These are phyloP conservation scores for Hawksworthiomyces lignivorus DNA, from an alignment of 2,329 filamentous ascomycete genomes.

Conservation along the genomic window DNA sequence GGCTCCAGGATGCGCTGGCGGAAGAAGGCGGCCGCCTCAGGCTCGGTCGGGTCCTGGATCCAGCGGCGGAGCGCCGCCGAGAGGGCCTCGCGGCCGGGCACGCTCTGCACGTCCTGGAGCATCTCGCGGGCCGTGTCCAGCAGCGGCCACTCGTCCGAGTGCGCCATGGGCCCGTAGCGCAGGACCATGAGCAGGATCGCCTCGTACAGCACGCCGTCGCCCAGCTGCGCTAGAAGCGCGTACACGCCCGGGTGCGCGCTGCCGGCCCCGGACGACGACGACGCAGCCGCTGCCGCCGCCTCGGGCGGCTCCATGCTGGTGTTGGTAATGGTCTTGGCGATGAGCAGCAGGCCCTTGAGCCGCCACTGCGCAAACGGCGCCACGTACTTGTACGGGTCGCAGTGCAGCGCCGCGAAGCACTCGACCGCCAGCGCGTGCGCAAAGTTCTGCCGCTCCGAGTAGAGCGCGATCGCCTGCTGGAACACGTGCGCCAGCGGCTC, in stretches of 20 bases:
- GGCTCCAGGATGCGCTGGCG: slow-evolving; percentile 40
- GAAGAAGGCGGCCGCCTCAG: slow-evolving; percentile 39
- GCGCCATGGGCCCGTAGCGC: slow-evolving; percentile 32
- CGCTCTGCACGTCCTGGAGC: slow-evolving; percentile 39
- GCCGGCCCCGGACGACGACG: not conserved
- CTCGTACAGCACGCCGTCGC: slow-evolving; percentile 47
- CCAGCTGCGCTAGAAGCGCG: slow-evolving; percentile 32
- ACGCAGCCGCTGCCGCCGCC: not conserved
- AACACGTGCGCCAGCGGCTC: slow-evolving; percentile 41
- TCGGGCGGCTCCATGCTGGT: slow-evolving; percentile 30
- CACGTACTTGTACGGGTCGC: slow-evolving; percentile 42
- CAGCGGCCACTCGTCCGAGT: slow-evolving; percentile 39
- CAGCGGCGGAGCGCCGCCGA: slow-evolving; percentile 36
- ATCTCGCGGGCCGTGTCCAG: slow-evolving; percentile 35
- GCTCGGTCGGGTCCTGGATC: slow-evolving; percentile 30
- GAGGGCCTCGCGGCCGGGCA: slow-evolving; percentile 39
- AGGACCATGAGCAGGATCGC: slow-evolving; percentile 42
- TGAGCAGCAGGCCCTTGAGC: slow-evolving; percentile 41
- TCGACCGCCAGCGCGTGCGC: slow-evolving; percentile 36
- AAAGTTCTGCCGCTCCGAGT: slow-evolving; percentile 33
- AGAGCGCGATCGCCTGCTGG: slow-evolving; percentile 37
- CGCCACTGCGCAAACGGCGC: slow-evolving; percentile 43
- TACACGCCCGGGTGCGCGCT: slow-evolving; percentile 20
- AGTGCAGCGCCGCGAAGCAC: slow-evolving; percentile 38
- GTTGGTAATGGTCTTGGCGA: slow-evolving; percentile 45